Evolutionary conservation across 1,284 basidiomycete species (phyloP).

Genomic region (Malassezia slooffiae): DNA sequence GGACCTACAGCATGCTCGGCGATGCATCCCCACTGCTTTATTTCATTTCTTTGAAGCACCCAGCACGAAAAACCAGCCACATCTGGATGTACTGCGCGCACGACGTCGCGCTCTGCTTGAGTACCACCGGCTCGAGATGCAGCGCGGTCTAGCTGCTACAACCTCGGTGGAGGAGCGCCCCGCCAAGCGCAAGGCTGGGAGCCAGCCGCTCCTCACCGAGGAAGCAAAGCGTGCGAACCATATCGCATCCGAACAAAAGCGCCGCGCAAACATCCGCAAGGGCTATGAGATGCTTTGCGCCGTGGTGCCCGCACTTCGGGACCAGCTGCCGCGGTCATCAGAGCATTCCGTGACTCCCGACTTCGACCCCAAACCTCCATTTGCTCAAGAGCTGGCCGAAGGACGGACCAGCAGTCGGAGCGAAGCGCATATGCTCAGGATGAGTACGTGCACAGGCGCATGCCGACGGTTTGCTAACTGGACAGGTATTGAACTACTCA

Average conservation of each 20-base stretch:
- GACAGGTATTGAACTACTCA: constrained; percentile 2
- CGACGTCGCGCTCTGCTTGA: not conserved
- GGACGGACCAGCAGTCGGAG: not conserved
- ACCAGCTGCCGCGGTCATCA: too few relatives aligned
- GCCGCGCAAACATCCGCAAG: constrained; percentile 16
- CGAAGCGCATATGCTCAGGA: too few relatives aligned
- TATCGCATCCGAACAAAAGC: constrained; percentile 15
- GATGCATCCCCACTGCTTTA: not conserved
- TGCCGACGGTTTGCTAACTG: not conserved
- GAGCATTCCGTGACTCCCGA: too few relatives aligned
- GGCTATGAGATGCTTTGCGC: constrained; percentile 13
- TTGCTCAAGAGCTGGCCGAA: not conserved
- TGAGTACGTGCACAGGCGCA: too few relatives aligned
- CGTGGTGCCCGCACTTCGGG: constrained; percentile 2
- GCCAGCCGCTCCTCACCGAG: constrained; percentile 2
- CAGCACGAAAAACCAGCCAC: constrained; percentile 10
- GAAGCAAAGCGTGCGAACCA: constrained; percentile 15
- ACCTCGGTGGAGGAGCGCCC: not conserved
- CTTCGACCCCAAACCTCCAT: too few relatives aligned
- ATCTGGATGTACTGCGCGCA: constrained; percentile 12
- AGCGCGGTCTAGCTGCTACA: too few relatives aligned
- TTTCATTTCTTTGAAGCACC: constrained; percentile 1
- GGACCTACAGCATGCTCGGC: not conserved
- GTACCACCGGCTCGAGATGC: too few relatives aligned
- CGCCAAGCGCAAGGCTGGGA: not conserved